Evolutionary conservation across 352 stramenopile genomes (phyloP).

Genomic region (Pilasporangium apinafurcum): DNA sequence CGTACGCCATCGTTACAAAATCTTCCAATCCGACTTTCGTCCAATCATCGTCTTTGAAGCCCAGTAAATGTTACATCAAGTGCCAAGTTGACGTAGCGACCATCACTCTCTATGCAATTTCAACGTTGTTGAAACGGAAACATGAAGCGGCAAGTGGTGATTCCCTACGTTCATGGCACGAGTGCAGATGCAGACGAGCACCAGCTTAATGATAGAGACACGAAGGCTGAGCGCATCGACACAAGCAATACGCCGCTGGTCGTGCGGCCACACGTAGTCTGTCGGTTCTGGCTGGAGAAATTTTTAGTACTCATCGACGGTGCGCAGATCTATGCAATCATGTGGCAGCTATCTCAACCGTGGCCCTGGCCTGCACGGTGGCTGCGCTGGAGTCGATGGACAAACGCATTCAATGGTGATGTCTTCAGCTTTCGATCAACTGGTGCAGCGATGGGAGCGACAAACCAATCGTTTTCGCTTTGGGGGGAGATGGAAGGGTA

Average conservation of each 20-base stretch:
- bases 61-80: no score
- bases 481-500: conserved; percentile 57
- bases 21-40: no score
- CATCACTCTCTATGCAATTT: no score
- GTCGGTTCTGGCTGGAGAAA: conserved; percentile 65
- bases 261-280: conserved; percentile 14
- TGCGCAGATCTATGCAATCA: conserved; percentile 54
- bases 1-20: no score
- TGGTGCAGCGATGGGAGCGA: conserved; percentile 56
- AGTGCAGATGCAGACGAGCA: not conserved
- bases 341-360: conserved; percentile 75
- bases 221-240: not conserved
- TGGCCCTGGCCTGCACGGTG: conserved; percentile 65
- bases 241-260: not conserved
- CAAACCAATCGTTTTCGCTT: conserved; percentile 40
- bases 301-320: conserved; percentile 28
- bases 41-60: no score
- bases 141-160: no score
- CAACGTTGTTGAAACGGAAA: no score
- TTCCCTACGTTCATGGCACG: not conserved
- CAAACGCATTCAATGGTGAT: conserved; percentile 46
- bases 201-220: no score
- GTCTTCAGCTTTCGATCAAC: conserved; percentile 39
- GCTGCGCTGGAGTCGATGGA: conserved; percentile 41
- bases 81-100: no score